These are phyloP conservation scores for Protomyces lactucae-debilis DNA, from an alignment of 1,139 yeast genomes.

Conservation along the genomic window DNA sequence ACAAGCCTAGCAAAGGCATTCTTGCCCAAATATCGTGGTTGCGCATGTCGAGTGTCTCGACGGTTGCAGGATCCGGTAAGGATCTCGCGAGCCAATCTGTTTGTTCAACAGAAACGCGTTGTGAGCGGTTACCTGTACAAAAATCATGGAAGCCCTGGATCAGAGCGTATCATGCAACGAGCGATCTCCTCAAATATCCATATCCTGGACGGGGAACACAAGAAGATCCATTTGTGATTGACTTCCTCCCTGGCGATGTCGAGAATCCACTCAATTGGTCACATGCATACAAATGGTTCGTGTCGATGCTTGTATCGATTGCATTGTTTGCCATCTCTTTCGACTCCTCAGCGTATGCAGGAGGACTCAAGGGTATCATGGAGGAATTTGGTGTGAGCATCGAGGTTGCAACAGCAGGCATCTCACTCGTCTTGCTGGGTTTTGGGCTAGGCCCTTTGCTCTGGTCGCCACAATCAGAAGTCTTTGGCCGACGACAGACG, in stretches of 20 bases:
- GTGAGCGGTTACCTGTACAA: neutral
- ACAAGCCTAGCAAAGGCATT: too few relatives aligned
- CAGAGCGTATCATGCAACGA: neutral
- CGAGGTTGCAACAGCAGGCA: slow-evolving; percentile 66
- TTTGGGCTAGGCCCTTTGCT: slow-evolving; percentile 35
- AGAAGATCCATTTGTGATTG: neutral
- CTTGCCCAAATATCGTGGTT: too few relatives aligned
- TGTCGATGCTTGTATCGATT: slow-evolving; percentile 13
- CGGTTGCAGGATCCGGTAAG: neutral
- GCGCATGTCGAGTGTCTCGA: too few relatives aligned
- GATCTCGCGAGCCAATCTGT: neutral
- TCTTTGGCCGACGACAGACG: slow-evolving; percentile 50
- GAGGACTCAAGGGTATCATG: slow-evolving; percentile 57
- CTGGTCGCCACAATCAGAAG: slow-evolving; percentile 64
- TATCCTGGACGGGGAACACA: neutral
- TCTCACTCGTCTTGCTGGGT: slow-evolving; percentile 57
- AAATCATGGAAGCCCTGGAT: neutral
- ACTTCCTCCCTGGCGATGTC: slow-evolving; percentile 45
- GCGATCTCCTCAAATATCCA: neutral
- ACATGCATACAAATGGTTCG: slow-evolving; percentile 35
- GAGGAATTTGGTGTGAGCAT: slow-evolving; percentile 41
- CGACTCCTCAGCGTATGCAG: slow-evolving; percentile 48
- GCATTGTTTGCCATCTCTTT: slow-evolving; percentile 57
- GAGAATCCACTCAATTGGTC: slow-evolving; percentile 56
- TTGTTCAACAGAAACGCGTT: neutral